phyloP scores from a whole-genome alignment of 2,329 filamentous ascomycete species.

The Truncatella angustata region DNA sequence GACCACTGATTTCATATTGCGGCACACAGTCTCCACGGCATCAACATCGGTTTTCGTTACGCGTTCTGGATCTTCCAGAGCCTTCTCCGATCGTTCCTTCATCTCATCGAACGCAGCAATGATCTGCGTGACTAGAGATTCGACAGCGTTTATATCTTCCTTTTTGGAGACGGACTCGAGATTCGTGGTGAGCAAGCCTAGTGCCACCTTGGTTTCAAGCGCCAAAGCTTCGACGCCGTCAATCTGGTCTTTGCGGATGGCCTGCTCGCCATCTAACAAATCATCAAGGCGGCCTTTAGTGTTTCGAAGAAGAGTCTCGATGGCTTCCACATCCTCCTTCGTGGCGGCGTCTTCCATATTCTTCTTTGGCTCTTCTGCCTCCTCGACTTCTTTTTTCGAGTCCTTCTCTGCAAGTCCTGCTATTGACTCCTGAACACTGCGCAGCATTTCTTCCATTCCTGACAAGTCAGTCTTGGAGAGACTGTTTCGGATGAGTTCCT shows the following conservation, averaged over 20 bases:
- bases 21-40: constrained; percentile 73
- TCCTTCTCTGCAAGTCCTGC: constrained; percentile 25
- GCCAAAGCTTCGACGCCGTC: constrained; percentile 65
- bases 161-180: constrained; percentile 72
- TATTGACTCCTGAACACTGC: constrained; percentile 38
- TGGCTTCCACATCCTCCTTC: constrained; percentile 84
- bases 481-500: constrained; percentile 49
- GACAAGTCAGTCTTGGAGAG: constrained; percentile 36
- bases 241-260: constrained; percentile 64
- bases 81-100: constrained; percentile 54
- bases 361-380: constrained; percentile 8
- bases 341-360: constrained; percentile 51
- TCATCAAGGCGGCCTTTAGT: constrained; percentile 88
- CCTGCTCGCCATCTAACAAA: constrained; percentile 67
- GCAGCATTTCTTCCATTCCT: constrained; percentile 47
- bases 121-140: constrained; percentile 76
- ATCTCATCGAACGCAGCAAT: constrained; percentile 74
- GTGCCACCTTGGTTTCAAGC: constrained; percentile 70
- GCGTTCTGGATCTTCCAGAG: constrained; percentile 57
- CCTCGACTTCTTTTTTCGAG: constrained; percentile 7
- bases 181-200: constrained; percentile 65
- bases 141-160: constrained; percentile 74
- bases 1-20: constrained; percentile 80
- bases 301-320: constrained; percentile 86
- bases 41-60: constrained; percentile 82